Evolutionary conservation across 192 early-diverging fungal species (phyloP), one percentile per base, ranked within the genome.

Genomic region (Backusella mclennaniae): DNA sequence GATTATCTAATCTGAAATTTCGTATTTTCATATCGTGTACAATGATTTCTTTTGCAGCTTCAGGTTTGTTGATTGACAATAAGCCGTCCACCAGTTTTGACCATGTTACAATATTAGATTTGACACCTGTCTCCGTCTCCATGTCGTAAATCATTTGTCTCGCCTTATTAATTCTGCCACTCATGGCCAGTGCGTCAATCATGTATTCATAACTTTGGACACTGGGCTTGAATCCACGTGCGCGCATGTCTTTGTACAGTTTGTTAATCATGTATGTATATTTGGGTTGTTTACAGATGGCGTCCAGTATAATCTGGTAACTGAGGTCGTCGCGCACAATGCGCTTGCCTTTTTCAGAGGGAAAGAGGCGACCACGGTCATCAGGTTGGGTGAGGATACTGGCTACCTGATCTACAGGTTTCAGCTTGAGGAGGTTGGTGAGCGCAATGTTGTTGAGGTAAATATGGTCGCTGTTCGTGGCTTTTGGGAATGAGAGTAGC

Each of bases 381-480:
- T 67, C 49, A 23, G 26, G 3, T 1, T 71, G 21, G 42, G 77
- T 71, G 1, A 73, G 17, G 12, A 39, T 29, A 33, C 46, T 23
- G 14, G 17, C 72, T 14, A 71, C 76, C 11, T 49, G 33, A 3
- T 35, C 15, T 6, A 70, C 23, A 6, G 35, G 35, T n/a, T 35
- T 70, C 21, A 66, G 31, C 21, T 71, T 38, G 17, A 81, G 44
- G 63, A 71, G 68, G 12, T 49, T 42, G 7, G 73, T 75, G 3
- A 74, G 42, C 21, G 71, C 46, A 35, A 77, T 67, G 49, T 81
- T 81, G n/a, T 74, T 77, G 4, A 75, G 19, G 42, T 44, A 77
- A 12, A 69, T 38, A 5, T 77, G 66, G 35, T 81, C 76, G 8
- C 36, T 26, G 11, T 73, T 41, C 1, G 44, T 59, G 8, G 78